Percentiles rank a stretch among this genome's conserved stretches.
phyloP scores from a whole-genome alignment of 2,329 filamentous ascomycete species.

The Epichloe scottii region DNA sequence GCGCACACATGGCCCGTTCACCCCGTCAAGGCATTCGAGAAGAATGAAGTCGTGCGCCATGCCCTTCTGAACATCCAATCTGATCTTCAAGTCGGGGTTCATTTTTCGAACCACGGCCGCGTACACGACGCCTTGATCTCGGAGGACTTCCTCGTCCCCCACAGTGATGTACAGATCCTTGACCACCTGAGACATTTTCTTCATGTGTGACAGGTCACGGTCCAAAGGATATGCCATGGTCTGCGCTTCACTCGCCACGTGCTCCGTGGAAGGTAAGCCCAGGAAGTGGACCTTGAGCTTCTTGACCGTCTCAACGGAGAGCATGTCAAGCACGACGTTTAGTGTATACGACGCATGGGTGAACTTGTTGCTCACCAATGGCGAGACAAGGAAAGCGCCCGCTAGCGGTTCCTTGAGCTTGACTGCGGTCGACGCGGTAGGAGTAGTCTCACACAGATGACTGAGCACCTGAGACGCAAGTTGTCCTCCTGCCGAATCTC shows the following conservation, averaged over 20 bases:
- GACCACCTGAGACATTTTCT: conserved; percentile 1
- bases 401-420: conserved; percentile 13
- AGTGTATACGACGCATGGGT: conserved; percentile 3
- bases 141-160: conserved; percentile 8
- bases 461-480: conserved; percentile 18
- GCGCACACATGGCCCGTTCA: conserved; percentile 3
- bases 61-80: neutral
- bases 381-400: conserved; percentile 19
- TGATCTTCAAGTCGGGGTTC: conserved; percentile 8
- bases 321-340: conserved; percentile 7
- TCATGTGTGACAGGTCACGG: conserved; percentile 2
- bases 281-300: conserved; percentile 1
- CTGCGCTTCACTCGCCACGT: neutral
- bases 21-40: conserved; percentile 5
- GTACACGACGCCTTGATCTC: conserved; percentile 4
- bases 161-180: conserved; percentile 4
- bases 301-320: conserved; percentile 2
- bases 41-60: conserved; percentile 9
- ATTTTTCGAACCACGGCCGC: conserved; percentile 1
- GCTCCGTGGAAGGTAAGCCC: neutral
- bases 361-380: conserved; percentile 10
- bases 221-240: conserved; percentile 6
- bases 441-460: conserved; percentile 18
- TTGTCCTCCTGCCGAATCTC: conserved; percentile 22
- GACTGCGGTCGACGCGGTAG: conserved; percentile 6